Conservation (phyloP, 192 early-diverging fungal species). For the Entomortierella lignicola region DNA sequence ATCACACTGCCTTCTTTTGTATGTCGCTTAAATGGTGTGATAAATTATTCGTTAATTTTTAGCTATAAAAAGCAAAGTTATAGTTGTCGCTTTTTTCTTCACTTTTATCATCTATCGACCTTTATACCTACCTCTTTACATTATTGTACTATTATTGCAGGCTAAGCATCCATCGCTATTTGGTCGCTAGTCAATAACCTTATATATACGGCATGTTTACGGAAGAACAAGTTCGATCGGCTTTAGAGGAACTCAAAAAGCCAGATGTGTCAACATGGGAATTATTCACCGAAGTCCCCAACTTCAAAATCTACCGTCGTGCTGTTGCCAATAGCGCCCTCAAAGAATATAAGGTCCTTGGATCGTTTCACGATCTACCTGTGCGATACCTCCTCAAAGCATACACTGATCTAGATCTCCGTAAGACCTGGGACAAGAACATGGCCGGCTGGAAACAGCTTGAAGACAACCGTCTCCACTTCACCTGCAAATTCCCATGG, state of each 20-base stretch:
- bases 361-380: constrained; percentile 53
- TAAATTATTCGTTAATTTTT: neutral
- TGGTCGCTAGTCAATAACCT: neutral
- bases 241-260: constrained; percentile 22
- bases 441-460: constrained; percentile 54
- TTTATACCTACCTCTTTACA: neutral
- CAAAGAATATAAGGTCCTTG: constrained; percentile 63
- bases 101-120: neutral
- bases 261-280: constrained; percentile 45
- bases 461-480: constrained; percentile 43
- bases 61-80: neutral
- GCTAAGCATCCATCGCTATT: neutral
- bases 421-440: constrained; percentile 62
- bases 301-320: constrained; percentile 57
- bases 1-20: neutral
- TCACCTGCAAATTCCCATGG: constrained; percentile 58
- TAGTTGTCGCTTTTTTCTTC: neutral
- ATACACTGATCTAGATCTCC: constrained; percentile 60
- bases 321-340: constrained; percentile 48
- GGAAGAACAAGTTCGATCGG: constrained; percentile 35
- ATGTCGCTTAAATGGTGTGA: neutral
- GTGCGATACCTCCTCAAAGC: constrained; percentile 51
- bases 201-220: constrained; percentile 26
- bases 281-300: constrained; percentile 43
- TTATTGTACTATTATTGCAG: neutral